These are phyloP conservation scores for Tripterygium wilfordii DNA, from an alignment of 177 flowering plant species.

Conservation along the genomic window DNA sequence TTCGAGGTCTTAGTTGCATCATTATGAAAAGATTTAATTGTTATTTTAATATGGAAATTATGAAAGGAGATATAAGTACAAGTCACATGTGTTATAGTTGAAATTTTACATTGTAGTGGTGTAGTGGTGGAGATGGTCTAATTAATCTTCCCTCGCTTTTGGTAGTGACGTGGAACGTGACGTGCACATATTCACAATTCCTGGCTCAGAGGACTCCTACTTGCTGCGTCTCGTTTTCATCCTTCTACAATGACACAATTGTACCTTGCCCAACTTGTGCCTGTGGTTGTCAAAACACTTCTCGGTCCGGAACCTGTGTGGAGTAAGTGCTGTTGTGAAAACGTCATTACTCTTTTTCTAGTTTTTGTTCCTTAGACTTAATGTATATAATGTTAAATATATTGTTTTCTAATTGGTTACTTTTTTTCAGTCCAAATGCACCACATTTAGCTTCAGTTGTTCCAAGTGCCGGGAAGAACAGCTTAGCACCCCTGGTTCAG, in stretches of 20 bases:
- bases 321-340: conserved; percentile 33
- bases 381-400: not conserved
- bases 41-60: no score
- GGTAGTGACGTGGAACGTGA: conserved; percentile 94
- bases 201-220: conserved; percentile 81
- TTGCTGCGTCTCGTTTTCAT: conserved; percentile 89
- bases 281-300: conserved; percentile 74
- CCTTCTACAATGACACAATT: conserved; percentile 80
- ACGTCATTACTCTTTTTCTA: not conserved
- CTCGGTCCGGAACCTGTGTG: conserved; percentile 66
- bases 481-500: conserved; percentile 35
- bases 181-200: conserved; percentile 91
- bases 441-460: conserved; percentile 50
- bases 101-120: no score
- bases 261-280: conserved; percentile 87
- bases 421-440: conserved; percentile 28
- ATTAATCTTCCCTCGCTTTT: conserved; percentile 3
- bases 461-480: conserved; percentile 18
- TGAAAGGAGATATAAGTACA: no score
- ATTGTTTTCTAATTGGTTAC: not conserved
- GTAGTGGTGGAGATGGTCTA: no score
- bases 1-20: no score
- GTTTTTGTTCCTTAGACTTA: not conserved
- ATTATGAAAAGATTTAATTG: no score
- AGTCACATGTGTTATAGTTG: no score